phyloP scores from a whole-genome alignment of 1,139 yeast species.

The Protomyces inundatus region DNA sequence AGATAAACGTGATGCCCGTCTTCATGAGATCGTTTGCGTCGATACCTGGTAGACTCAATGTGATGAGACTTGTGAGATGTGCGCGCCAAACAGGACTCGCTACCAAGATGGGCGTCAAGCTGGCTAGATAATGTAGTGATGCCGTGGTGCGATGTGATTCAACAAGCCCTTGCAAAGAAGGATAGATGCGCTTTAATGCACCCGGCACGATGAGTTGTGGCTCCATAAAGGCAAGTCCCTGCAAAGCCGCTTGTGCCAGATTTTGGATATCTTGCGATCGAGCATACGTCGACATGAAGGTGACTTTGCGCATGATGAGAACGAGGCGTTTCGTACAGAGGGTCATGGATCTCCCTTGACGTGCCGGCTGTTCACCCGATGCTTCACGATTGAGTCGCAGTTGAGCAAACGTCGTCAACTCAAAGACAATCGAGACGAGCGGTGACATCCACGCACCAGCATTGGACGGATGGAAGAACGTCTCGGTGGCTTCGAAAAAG shows the following conservation, averaged over 20 bases:
- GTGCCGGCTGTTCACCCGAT: constrained; percentile 30
- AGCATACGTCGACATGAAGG: constrained; percentile 73
- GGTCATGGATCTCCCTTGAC: constrained; percentile 46
- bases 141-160: constrained; percentile 76
- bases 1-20: constrained; percentile 63
- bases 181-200: constrained; percentile 70
- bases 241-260: constrained; percentile 40
- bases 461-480: constrained; percentile 89
- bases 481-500: constrained; percentile 64
- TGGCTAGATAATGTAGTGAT: constrained; percentile 64
- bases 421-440: constrained; percentile 57
- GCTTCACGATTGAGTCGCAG: constrained; percentile 40
- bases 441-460: constrained; percentile 76
- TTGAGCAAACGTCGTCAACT: constrained; percentile 37
- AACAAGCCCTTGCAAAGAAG: constrained; percentile 70
- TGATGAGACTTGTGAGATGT: constrained; percentile 69
- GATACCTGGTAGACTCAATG: constrained; percentile 70
- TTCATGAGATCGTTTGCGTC: constrained; percentile 82
- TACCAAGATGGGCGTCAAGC: constrained; percentile 64
- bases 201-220: constrained; percentile 61
- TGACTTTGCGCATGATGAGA: constrained; percentile 51
- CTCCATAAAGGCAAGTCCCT: constrained; percentile 58
- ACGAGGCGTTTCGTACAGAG: constrained; percentile 51
- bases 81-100: constrained; percentile 62
- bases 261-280: constrained; percentile 56